phyloP scores from a whole-genome alignment of 768 basidiomycete genomes.

The Hydnomerulius pinastri region DNA sequence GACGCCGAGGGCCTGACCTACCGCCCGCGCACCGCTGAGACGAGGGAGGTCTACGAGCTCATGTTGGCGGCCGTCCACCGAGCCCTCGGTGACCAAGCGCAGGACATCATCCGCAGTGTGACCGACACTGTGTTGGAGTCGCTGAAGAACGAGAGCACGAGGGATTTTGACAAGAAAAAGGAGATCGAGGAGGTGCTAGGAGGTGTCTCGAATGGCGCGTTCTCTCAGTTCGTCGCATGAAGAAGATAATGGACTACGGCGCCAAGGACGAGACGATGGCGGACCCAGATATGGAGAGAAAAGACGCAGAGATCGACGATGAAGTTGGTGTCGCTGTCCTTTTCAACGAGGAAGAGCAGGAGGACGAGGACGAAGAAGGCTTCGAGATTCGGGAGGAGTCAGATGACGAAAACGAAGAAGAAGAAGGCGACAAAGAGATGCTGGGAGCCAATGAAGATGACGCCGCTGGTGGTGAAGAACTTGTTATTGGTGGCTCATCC shows the following conservation, averaged over 20 bases:
- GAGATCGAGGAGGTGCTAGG: slow-evolving; percentile 83
- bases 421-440: slow-evolving; percentile 46
- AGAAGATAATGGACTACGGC: slow-evolving; percentile 96
- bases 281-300: slow-evolving; percentile 78
- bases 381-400: slow-evolving; percentile 85
- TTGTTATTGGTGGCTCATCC: slow-evolving; percentile 77
- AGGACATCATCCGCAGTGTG: slow-evolving; percentile 93
- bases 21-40: slow-evolving; percentile 91
- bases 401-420: slow-evolving; percentile 76
- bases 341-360: slow-evolving; percentile 96
- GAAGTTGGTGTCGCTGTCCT: slow-evolving; percentile 98
- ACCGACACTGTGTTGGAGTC: slow-evolving; percentile 90
- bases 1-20: slow-evolving; percentile 93
- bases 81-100: slow-evolving; percentile 89
- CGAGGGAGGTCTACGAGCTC: slow-evolving; percentile 91
- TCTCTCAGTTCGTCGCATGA: slow-evolving; percentile 79
- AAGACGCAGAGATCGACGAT: slow-evolving; percentile 91
- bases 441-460: slow-evolving; percentile 47
- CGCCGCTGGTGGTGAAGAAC: slow-evolving; percentile 59
- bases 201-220: slow-evolving; percentile 65
- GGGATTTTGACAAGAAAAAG: slow-evolving; percentile 97
- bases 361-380: slow-evolving; percentile 88
- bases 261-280: slow-evolving; percentile 80
- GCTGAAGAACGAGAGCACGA: slow-evolving; percentile 84
- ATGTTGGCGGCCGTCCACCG: slow-evolving; percentile 83